A percentile compares a stretch with the other conserved stretches of the same genome.
Conservation (phyloP, 2,329 filamentous ascomycete genomes). For the Coniochaeta hoffmannii region DNA sequence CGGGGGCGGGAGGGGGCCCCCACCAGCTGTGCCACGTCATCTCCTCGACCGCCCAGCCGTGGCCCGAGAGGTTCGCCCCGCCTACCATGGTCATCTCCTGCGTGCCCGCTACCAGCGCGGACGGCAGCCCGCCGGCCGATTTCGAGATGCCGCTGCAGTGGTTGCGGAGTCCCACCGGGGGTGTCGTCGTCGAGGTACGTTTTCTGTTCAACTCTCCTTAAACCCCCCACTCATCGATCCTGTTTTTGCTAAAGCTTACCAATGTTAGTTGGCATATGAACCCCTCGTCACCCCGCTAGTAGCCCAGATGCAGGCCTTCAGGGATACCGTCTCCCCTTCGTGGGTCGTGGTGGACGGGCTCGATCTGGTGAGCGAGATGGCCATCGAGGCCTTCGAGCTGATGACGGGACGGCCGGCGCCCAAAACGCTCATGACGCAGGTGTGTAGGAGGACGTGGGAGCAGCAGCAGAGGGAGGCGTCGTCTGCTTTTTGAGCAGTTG, state of each 20-base stretch:
- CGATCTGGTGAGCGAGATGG: slow-evolving; percentile 66
- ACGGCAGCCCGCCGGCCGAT: slow-evolving; percentile 54
- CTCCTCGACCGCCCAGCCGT: slow-evolving; percentile 47
- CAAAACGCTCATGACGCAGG: slow-evolving; percentile 57
- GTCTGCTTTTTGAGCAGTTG: slow-evolving; percentile 7
- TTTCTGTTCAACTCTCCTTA: background rate
- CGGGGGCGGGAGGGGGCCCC: background rate
- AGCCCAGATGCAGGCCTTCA: slow-evolving; percentile 50
- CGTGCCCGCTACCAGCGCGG: slow-evolving; percentile 57
- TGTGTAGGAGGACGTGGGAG: slow-evolving; percentile 38
- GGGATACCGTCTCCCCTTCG: slow-evolving; percentile 42
- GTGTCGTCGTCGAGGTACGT: slow-evolving; percentile 59
- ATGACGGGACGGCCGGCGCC: slow-evolving; percentile 69
- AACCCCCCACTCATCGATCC: background rate
- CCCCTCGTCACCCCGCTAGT: slow-evolving; percentile 63
- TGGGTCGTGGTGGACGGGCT: slow-evolving; percentile 69
- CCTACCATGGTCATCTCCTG: slow-evolving; percentile 68
- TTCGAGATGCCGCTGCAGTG: slow-evolving; percentile 64
- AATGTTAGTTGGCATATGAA: slow-evolving; percentile 54
- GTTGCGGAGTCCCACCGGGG: slow-evolving; percentile 63
- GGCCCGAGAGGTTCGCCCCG: slow-evolving; percentile 54
- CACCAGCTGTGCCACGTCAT: slow-evolving; percentile 46
- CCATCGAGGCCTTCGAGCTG: slow-evolving; percentile 68
- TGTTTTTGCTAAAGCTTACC: slow-evolving; percentile 7
- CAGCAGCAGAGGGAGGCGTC: slow-evolving; percentile 22